phyloP scores from a whole-genome alignment of 2,329 filamentous ascomycete genomes.

The Xylaria digitata region DNA sequence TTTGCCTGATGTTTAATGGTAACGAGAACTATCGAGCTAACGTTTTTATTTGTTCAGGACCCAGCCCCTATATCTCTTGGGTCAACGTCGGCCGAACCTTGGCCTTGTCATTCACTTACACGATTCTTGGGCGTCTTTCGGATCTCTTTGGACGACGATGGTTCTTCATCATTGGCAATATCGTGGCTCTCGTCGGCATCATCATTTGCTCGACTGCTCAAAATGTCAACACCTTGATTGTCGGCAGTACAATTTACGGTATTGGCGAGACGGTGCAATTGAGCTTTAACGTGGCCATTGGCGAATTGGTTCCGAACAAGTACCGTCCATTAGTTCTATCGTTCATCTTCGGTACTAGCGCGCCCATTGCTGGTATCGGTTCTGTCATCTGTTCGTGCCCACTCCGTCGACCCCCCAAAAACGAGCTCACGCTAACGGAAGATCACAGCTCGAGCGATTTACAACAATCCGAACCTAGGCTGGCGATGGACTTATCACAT shows the following conservation, averaged over 20 bases:
- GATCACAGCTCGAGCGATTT: constrained; percentile 50
- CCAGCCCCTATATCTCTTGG: constrained; percentile 52
- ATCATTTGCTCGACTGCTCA: constrained; percentile 52
- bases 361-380: constrained; percentile 51
- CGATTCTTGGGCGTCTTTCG: constrained; percentile 54
- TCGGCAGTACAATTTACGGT: constrained; percentile 53
- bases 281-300: constrained; percentile 53
- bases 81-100: constrained; percentile 53
- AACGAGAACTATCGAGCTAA: not conserved
- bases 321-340: constrained; percentile 52
- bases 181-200: constrained; percentile 53
- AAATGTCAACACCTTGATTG: constrained; percentile 52
- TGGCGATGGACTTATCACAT: constrained; percentile 58
- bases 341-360: constrained; percentile 52
- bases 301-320: constrained; percentile 58
- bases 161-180: constrained; percentile 55
- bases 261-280: constrained; percentile 54
- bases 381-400: constrained; percentile 50
- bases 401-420: not conserved
- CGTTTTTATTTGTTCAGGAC: constrained; percentile 41
- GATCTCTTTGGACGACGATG: constrained; percentile 56
- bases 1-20: not conserved
- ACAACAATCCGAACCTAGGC: constrained; percentile 50
- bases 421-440: constrained; percentile 8
- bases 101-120: constrained; percentile 52